Conservation (phyloP, 2,329 filamentous ascomycete genomes). For the Nemania serpens region DNA sequence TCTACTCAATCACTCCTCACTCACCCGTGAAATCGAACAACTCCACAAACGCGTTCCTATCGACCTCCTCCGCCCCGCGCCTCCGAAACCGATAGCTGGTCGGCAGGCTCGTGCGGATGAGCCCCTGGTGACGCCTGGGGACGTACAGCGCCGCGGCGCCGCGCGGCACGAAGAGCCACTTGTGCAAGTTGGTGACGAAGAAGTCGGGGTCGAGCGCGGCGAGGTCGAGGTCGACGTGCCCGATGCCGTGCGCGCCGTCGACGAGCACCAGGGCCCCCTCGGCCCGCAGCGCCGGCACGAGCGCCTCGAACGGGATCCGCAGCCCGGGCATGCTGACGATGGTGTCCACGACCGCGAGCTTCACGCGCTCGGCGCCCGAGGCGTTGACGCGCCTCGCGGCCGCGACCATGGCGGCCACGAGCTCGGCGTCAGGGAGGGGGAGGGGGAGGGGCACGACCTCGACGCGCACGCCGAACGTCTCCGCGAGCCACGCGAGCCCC, state of each 20-base stretch:
- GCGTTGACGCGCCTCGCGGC: conserved; percentile 44
- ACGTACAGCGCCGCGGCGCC: conserved; percentile 68
- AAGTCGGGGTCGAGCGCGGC: conserved; percentile 64
- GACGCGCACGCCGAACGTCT: conserved; percentile 50
- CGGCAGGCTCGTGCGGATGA: conserved; percentile 66
- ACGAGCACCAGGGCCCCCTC: conserved; percentile 63
- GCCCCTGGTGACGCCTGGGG: conserved; percentile 60
- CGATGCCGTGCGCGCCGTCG: conserved; percentile 69
- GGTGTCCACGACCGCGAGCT: conserved; percentile 67
- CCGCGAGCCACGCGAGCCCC: conserved; percentile 60
- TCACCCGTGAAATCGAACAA: conserved; percentile 44
- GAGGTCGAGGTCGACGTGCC: conserved; percentile 65
- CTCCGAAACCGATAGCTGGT: conserved; percentile 66
- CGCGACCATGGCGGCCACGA: conserved; percentile 57
- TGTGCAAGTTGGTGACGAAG: conserved; percentile 69
- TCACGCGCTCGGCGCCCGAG: conserved; percentile 47
- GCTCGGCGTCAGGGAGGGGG: conserved; percentile 59
- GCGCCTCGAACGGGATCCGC: conserved; percentile 65
- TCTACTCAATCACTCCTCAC: too few relatives aligned
- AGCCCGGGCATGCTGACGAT: conserved; percentile 67
- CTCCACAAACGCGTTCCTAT: conserved; percentile 33
- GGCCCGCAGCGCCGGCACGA: conserved; percentile 56
- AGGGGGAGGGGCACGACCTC: conserved; percentile 55
- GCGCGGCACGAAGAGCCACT: conserved; percentile 70
- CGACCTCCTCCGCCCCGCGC: not conserved